A percentile compares a stretch with the other conserved stretches of the same genome.
Conservation (phyloP, 2,329 filamentous ascomycete genomes). For the Nemania sp. region DNA sequence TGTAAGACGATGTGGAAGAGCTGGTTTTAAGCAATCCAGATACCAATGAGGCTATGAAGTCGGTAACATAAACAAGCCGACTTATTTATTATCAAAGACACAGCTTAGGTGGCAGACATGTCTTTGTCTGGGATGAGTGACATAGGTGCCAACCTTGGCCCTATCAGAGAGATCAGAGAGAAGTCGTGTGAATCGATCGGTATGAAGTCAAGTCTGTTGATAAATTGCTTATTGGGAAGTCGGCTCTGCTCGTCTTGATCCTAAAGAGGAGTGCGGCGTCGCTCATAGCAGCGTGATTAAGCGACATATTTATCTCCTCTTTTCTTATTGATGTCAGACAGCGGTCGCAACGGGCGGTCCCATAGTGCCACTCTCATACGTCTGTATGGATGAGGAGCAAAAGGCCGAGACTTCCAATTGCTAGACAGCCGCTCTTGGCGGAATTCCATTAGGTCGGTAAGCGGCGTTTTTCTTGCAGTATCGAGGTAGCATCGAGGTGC, state of each 20-base stretch:
- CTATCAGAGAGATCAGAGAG: too few species aligned
- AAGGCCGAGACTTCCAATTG: not conserved
- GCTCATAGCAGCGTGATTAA: not conserved
- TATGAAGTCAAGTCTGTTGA: not conserved
- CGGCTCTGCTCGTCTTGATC: not conserved
- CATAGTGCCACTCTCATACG: not conserved
- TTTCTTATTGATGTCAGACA: not conserved
- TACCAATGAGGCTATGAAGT: not conserved
- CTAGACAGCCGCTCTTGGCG: not conserved
- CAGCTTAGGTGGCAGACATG: too few species aligned
- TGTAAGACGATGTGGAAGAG: not conserved
- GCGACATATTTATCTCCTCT: not conserved
- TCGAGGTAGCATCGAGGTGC: conserved; percentile 3
- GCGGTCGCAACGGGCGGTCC: not conserved
- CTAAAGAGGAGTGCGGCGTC: not conserved
- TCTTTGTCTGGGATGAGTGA: too few species aligned
- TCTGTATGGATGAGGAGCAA: not conserved
- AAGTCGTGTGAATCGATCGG: not conserved
- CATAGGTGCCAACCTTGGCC: not conserved
- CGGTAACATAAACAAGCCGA: not conserved
- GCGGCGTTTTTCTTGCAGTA: not conserved
- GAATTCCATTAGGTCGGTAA: not conserved
- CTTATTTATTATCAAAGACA: too few species aligned
- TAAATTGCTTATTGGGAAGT: not conserved
- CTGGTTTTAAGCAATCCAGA: not conserved